Evolutionary conservation across 108 stramenopile genomes (phyloP), one percentile per base, ranked within the genome.

Genomic region (Pelagomonas calceolata): DNA sequence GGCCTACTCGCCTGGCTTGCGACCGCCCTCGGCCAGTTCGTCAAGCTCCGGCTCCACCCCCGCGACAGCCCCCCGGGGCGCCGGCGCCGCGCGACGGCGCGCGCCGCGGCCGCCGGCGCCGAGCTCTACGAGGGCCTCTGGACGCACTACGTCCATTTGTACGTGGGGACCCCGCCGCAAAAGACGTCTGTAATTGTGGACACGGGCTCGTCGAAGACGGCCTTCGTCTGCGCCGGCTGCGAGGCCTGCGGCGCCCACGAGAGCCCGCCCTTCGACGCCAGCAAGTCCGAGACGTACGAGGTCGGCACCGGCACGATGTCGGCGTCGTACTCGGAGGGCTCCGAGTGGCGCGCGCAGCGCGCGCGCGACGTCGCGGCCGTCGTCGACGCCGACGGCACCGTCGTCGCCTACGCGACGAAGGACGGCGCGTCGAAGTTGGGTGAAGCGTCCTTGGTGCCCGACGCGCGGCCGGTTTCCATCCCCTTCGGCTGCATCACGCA

Each of bases 91-190:
- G n/a, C n/a, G n/a, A n/a, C n/a, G n/a, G 39, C 5, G 9, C 43
- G 4, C 9, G 36, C 30, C 7, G 12, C 32, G 39, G 43, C 67
- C 67, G 67, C 39, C 43, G 66, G 66, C 67, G 30, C 66, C 66
- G 34, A 43, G 39, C 67, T 74, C 33, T 68, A 66, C 45, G 44
- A 60, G 66, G 73, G 73, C 30, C 4, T 32, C 29, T 16, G 75
- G 4, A 76, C 68, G 35, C 75, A 76, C 68, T 76, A 71, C 46
- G 36, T 34, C 5, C 31, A 69, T n/a, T 7, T 76, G 14, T 76
- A 45, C 68, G 60, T 76, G 16, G 75, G 75, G 9, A 76, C 37
- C 17, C 75, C 75, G 30, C 75, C 75, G n/a, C 75, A 76, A 32
- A 5, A 70, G 10, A 63, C 31, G 15, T 31, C 37, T 16, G 70